These are phyloP conservation scores for Pythium rishiriense DNA, from an alignment of 352 stramenopile genomes.

Conservation along the genomic window DNA sequence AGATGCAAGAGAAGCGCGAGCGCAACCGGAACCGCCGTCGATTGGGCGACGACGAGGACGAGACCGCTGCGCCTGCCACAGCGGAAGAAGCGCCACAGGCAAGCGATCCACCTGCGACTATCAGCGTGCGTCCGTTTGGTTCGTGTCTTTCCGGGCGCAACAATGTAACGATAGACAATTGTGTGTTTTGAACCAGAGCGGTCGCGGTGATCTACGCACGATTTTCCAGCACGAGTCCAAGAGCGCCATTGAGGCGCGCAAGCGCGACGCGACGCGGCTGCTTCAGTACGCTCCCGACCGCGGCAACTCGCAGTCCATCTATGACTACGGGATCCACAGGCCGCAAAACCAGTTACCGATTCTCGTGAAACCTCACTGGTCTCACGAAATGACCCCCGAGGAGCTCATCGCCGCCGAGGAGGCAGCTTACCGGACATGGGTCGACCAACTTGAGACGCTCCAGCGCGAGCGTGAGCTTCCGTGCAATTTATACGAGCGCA, in stretches of 20 bases:
- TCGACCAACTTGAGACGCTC: conserved; percentile 33
- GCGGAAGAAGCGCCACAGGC: conserved; percentile 2
- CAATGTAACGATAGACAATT: background rate
- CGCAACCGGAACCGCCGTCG: conserved; percentile 44
- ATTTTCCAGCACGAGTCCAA: conserved; percentile 70
- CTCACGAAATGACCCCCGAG: conserved; percentile 60
- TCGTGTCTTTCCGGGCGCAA: background rate
- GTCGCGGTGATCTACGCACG: conserved; percentile 61
- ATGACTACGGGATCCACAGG: conserved; percentile 59
- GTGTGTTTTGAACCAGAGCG: no score
- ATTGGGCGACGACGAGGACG: conserved; percentile 24
- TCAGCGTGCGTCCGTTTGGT: background rate
- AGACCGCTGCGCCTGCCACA: conserved; percentile 20
- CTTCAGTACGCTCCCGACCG: conserved; percentile 61
- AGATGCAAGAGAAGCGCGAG: conserved; percentile 79
- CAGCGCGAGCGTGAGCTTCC: conserved; percentile 22
- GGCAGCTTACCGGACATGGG: conserved; percentile 58
- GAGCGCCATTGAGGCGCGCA: conserved; percentile 54
- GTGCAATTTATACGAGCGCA: conserved; percentile 80
- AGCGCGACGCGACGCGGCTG: conserved; percentile 64
- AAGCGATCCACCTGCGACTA: background rate
- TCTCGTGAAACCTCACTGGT: conserved; percentile 64
- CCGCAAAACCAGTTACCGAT: conserved; percentile 63
- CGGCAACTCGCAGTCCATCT: conserved; percentile 74
- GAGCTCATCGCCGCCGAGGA: conserved; percentile 60